Conservation (phyloP, 805 yeast genomes). For the Metschnikowia reukaufii region DNA sequence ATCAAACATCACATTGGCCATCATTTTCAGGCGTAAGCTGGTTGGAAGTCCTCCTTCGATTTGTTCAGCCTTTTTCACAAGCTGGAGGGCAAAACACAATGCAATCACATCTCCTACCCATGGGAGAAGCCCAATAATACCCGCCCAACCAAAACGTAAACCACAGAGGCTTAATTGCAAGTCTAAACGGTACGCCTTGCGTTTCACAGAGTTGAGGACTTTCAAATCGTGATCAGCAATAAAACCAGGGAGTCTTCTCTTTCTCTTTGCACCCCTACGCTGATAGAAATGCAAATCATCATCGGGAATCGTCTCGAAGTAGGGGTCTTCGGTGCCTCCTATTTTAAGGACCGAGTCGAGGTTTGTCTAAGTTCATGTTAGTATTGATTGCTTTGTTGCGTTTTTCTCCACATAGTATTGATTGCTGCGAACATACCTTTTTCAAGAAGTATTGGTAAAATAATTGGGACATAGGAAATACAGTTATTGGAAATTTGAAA, state of each 20-base stretch:
- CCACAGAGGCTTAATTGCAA: conserved; percentile 43
- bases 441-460: conserved; percentile 36
- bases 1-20: conserved; percentile 40
- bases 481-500: no score
- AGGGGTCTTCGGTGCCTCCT: conserved; percentile 38
- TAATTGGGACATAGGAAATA: conserved; percentile 28
- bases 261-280: conserved; percentile 39
- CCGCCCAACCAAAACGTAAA: conserved; percentile 43
- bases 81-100: conserved; percentile 28
- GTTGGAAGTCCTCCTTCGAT: conserved; percentile 42
- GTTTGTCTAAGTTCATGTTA: conserved; percentile 24
- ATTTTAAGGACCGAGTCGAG: conserved; percentile 28
- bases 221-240: conserved; percentile 35
- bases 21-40: conserved; percentile 32
- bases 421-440: conserved; percentile 30
- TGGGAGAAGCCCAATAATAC: conserved; percentile 41
- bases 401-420: conserved; percentile 9
- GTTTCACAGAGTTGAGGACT: conserved; percentile 35
- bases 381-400: neutral
- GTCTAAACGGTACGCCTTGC: conserved; percentile 40
- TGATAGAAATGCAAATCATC: conserved; percentile 43
- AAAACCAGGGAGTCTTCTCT: conserved; percentile 37
- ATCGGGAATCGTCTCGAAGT: conserved; percentile 41
- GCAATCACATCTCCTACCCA: conserved; percentile 42
- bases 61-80: conserved; percentile 31